Conservation (phyloP, 2,329 filamentous ascomycete species). For the Penicillium italicum region DNA sequence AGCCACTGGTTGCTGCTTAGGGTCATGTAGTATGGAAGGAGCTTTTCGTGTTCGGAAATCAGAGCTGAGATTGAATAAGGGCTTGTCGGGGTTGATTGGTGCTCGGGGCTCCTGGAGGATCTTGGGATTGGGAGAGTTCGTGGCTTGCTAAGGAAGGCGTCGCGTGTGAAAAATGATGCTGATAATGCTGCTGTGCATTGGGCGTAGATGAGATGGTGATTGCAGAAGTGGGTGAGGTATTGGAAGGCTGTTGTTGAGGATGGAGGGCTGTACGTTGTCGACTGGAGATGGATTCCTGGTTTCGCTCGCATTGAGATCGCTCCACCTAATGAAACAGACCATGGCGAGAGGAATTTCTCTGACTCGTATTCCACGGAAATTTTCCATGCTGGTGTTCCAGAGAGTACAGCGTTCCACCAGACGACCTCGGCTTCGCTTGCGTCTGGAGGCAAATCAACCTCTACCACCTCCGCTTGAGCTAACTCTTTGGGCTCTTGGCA, state of each 20-base stretch:
- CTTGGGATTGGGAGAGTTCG: neutral
- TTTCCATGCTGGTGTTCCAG: neutral
- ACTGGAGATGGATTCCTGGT: neutral
- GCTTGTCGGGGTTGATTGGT: neutral
- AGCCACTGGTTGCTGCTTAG: neutral
- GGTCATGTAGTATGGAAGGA: neutral
- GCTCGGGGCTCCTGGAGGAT: neutral
- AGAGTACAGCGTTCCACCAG: neutral
- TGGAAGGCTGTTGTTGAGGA: neutral
- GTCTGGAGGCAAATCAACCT: neutral
- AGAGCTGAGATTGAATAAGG: neutral
- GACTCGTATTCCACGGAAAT: neutral
- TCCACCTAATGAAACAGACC: neutral
- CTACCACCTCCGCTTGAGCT: neutral
- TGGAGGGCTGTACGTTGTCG: neutral
- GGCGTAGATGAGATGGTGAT: neutral
- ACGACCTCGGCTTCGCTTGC: neutral
- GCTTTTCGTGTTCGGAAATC: neutral
- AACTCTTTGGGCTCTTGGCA: neutral
- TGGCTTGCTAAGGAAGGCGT: neutral
- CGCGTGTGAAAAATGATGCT: neutral
- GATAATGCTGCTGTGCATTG: neutral
- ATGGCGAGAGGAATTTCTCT: neutral
- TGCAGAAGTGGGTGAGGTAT: neutral
- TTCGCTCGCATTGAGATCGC: neutral